Base-by-base conservation (phyloP, 2,329 filamentous ascomycete species). In the Xylaria sp. region DNA sequence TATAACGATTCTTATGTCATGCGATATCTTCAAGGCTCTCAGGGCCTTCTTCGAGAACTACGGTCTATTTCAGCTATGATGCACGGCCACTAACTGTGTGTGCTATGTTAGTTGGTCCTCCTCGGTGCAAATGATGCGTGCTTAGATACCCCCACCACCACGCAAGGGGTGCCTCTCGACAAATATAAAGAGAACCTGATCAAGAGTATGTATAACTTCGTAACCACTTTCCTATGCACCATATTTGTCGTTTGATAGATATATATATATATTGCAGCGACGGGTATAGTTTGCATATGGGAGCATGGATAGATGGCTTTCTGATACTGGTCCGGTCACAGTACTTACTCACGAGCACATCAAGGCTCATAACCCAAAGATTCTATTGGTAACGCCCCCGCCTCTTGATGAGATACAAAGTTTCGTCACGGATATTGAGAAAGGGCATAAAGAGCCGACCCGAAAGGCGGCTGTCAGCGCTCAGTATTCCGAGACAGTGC, bases 101-200 rank as follows among this genome's bases (percentile, higher is more conserved):
- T 20, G 41, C 23, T 31, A 6, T 23, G 3, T 2, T 67, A 94
- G 92, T 84, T 92, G 48, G 82, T 97, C 67, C 91, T 97, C 73
- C 90, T 98, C 69, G 96, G 96, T 20, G 93, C 96, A 74, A 98
- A 99, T 78, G 96, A 98, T 80, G 91, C 95, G 3, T 90, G 90
- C 64, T 80, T 97, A 3, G 86, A 89, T 3, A 82, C 87, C 46
- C 84, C 86, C 4, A 84, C 84, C 3, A 89, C 88, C 60, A 83
- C 84, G 10, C 96, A 98, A 80, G 90, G 95, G 79, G 88, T 98
- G 8, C 88, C 93, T 0, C 80, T 97, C n/a, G 86, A 90, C 0
- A 82, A 89, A 69, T 98, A 94, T 83, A 89, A 88, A 78, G 81
- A 86, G 64, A 97, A 97, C 77, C 81, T 98, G 51, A 85, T 80